These are phyloP conservation scores for Corymbia calophylla DNA, from an alignment of 441 rosid genomes.

Conservation along the genomic window DNA sequence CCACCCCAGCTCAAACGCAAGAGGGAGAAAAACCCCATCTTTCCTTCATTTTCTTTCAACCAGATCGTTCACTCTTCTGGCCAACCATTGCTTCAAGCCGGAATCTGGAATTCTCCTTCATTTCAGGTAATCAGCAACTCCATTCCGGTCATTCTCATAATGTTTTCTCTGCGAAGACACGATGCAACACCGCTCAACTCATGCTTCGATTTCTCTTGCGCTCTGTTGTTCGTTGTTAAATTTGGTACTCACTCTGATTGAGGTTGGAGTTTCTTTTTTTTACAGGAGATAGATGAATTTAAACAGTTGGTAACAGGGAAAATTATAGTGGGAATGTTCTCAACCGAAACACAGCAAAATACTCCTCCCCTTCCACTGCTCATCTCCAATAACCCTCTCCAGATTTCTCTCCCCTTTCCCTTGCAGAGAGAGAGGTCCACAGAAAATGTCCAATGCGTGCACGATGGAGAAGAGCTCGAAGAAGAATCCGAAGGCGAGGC, in stretches of 20 bases:
- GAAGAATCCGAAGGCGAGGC: neutral
- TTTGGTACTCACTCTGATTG: neutral
- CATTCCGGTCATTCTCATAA: neutral
- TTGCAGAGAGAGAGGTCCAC: neutral
- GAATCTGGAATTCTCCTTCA: neutral
- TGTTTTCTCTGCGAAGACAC: neutral
- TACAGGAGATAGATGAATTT: neutral
- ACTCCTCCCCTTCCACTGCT: neutral
- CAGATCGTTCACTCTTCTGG: neutral
- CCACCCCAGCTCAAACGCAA: neutral
- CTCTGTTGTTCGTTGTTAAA: neutral
- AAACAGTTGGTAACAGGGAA: neutral
- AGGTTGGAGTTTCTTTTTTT: neutral
- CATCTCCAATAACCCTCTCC: neutral
- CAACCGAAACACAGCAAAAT: neutral
- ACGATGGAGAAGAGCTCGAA: neutral
- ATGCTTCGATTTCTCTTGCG: neutral
- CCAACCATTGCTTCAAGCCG: neutral
- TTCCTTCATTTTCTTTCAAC: neutral
- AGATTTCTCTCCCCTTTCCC: neutral
- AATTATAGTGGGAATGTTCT: neutral
- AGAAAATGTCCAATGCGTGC: neutral
- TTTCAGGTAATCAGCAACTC: neutral
- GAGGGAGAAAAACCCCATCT: neutral
- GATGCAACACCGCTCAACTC: neutral